Evolutionary conservation across 1,139 yeast species (phyloP), one percentile per base, ranked within the genome.

Genomic region (Taiozyma onychis): DNA sequence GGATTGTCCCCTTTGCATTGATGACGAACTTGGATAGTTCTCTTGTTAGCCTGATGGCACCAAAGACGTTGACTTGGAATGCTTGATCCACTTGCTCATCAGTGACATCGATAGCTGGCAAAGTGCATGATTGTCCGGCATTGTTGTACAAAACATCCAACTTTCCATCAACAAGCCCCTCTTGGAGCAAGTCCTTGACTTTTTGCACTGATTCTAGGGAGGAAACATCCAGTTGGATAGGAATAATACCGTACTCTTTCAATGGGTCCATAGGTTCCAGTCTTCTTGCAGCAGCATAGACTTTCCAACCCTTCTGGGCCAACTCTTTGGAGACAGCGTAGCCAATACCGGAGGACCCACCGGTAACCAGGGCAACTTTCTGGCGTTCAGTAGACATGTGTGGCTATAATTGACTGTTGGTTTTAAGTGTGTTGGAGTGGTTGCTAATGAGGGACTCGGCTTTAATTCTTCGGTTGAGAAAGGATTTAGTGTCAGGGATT

Each of bases 281-380:
- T 57, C 90, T 74, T 62, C 96, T 75, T 1, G 96, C 93, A 46
- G 88, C 85, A 0, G 88, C 88, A 62, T 75, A 83, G 2, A 88
- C 93, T 51, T 71, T 73, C 67, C 77, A 83, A 2, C 89, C 89
- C 52, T 81, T 69, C 21, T 68, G 65, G 16, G 88, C 83, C 54
- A 87, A 73, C 59, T 85, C 89, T 51, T 76, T 73, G 34, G 91
- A 81, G 11, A 85, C 70, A 18, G 82, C 80, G 62, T 71, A 79
- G 4, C 95, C 96, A 56, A 88, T 88, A 11, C 95, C 96, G 0
- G 91, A 83, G 0, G 93, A 85, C 18, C 88, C 88, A 9, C 95
- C 96, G 1, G 95, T 88, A 34, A 88, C 47, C 2, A 61, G 46
- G 1, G 64, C 65, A 3, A 53, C 53, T 47, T 54, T 57, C 43